These are phyloP conservation scores for Achaetomium macrosporum DNA, from an alignment of 2,329 filamentous ascomycete species.

Conservation along the genomic window DNA sequence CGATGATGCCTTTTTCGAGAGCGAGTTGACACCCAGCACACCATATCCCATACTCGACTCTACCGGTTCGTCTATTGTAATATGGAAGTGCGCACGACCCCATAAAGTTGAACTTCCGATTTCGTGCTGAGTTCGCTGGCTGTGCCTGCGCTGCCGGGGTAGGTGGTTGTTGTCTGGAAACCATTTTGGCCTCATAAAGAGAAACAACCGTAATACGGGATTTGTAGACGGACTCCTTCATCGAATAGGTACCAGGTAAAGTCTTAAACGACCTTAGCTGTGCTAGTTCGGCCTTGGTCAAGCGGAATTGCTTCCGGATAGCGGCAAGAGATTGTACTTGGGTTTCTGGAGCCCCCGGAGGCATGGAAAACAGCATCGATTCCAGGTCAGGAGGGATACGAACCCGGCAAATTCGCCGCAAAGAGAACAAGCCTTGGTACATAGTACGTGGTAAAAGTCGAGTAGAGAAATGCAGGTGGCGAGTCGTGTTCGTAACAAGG, in stretches of 20 bases:
- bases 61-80: conserved; percentile 25
- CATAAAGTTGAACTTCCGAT: conserved; percentile 26
- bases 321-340: conserved; percentile 21
- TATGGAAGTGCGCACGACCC: conserved; percentile 27
- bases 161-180: not conserved
- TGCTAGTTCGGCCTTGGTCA: conserved; percentile 19
- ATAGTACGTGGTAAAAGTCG: conserved; percentile 25
- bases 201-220: conserved; percentile 11
- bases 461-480: conserved; percentile 23
- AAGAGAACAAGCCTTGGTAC: conserved; percentile 24
- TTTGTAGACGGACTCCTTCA: not conserved
- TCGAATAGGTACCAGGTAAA: conserved; percentile 26
- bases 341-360: conserved; percentile 22
- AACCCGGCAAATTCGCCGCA: conserved; percentile 27
- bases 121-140: conserved; percentile 7
- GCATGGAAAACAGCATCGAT: conserved; percentile 28
- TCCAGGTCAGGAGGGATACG: conserved; percentile 26
- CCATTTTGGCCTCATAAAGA: conserved; percentile 5
- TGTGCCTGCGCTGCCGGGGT: not conserved
- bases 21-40: conserved; percentile 32
- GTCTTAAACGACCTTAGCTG: conserved; percentile 27
- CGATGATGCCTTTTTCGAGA: not conserved
- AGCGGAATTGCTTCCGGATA: conserved; percentile 20
- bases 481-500: conserved; percentile 27
- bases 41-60: conserved; percentile 28